Evolutionary conservation across 2,329 filamentous ascomycete species (phyloP).

Genomic region (Colletotrichum acutatum): DNA sequence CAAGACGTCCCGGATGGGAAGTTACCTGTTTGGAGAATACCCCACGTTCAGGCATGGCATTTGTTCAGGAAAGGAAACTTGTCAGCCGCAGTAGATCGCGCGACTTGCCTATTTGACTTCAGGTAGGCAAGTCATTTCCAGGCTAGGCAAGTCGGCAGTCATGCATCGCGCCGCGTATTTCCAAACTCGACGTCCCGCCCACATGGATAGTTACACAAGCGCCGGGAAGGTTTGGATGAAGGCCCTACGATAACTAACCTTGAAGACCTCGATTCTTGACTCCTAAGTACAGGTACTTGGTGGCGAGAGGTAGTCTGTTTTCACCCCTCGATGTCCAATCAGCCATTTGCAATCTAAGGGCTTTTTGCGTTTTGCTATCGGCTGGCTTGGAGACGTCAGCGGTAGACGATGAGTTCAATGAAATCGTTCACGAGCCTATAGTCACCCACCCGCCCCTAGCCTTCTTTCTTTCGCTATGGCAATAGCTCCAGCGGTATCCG

Average conservation of each 20-base stretch:
- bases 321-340: not conserved
- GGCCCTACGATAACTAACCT: not conserved
- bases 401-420: not conserved
- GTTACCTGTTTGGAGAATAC: not conserved
- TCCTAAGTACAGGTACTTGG: not conserved
- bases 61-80: not conserved
- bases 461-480: not conserved
- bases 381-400: not conserved
- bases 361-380: not conserved
- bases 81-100: not conserved
- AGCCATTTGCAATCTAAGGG: not conserved
- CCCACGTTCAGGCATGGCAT: too few relatives aligned
- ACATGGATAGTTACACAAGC: not conserved
- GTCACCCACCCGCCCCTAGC: too few relatives aligned
- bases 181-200: not conserved
- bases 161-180: not conserved
- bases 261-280: not conserved
- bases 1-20: not conserved
- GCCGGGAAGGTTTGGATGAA: not conserved
- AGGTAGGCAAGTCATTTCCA: not conserved
- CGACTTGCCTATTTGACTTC: not conserved
- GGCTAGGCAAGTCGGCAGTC: not conserved
- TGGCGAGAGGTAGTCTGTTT: not conserved
- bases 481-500: too few relatives aligned
- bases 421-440: not conserved